phyloP scores from a whole-genome alignment of 179 eudicot genomes.

The Silene noctiflora region DNA sequence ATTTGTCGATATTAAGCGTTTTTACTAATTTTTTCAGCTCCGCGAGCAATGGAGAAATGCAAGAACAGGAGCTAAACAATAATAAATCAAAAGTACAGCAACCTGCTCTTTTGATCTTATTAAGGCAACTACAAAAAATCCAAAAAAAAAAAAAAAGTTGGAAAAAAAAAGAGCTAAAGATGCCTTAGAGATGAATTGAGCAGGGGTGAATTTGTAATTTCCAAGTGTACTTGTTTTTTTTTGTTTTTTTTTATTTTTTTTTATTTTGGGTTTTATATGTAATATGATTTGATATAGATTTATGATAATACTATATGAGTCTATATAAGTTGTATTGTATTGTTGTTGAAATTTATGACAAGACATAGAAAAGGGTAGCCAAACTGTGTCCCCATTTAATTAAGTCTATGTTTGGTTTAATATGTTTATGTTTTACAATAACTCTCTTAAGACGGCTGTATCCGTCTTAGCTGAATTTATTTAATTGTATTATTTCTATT shows the following conservation, averaged over 20 bases:
- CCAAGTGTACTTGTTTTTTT: conserved; percentile 21
- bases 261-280: conserved; percentile 17
- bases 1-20: neutral
- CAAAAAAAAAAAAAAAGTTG: neutral
- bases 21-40: conserved; percentile 40
- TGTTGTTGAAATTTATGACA: conserved; percentile 33
- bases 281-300: conserved; percentile 22
- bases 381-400: conserved; percentile 29
- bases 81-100: conserved; percentile 23
- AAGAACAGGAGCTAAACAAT: conserved; percentile 54
- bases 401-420: conserved; percentile 29
- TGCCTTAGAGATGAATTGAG: conserved; percentile 41
- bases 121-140: conserved; percentile 10
- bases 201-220: conserved; percentile 44
- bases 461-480: neutral
- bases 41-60: conserved; percentile 87
- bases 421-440: neutral
- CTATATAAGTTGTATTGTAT: conserved; percentile 32
- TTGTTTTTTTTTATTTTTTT: neutral
- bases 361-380: conserved; percentile 30
- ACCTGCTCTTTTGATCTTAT: conserved; percentile 46
- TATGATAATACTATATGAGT: conserved; percentile 22
- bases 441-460: neutral
- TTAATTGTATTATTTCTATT: neutral
- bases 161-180: conserved; percentile 3